These are phyloP conservation scores for Mycotypha africana DNA, from an alignment of 371 early-diverging fungal species.

Conservation along the genomic window DNA sequence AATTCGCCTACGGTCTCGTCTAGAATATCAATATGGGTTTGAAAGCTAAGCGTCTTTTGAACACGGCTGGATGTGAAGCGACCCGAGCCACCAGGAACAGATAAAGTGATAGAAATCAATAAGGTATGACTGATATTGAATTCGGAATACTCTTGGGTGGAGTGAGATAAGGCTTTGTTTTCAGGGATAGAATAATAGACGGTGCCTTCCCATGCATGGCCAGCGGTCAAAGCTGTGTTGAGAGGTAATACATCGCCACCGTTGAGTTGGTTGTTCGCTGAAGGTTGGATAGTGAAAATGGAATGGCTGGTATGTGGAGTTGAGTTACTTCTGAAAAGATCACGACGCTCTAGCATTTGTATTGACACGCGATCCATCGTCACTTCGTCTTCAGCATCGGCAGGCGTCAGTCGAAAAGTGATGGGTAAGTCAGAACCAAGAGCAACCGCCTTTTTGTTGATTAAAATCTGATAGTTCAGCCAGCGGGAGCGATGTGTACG, in stretches of 20 bases:
- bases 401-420: slow-evolving; percentile 5
- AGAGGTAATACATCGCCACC: no score
- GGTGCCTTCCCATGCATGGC: slow-evolving; percentile 5
- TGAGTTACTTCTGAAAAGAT: not conserved
- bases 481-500: slow-evolving; percentile 3
- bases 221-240: not conserved
- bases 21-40: slow-evolving; percentile 10
- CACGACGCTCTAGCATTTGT: slow-evolving; percentile 9
- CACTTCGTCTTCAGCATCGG: not conserved
- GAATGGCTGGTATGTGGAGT: slow-evolving; percentile 3
- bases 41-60: slow-evolving; percentile 8
- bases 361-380: slow-evolving; percentile 3
- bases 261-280: no score
- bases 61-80: not conserved
- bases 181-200: slow-evolving; percentile 5
- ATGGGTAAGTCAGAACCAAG: slow-evolving; percentile 9
- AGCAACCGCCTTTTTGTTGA: slow-evolving; percentile 9
- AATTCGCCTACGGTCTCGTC: slow-evolving; percentile 5
- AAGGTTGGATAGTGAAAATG: not conserved
- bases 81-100: not conserved
- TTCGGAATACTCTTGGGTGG: slow-evolving; percentile 9
- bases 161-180: slow-evolving; percentile 4
- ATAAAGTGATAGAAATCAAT: slow-evolving; percentile 7
- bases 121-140: slow-evolving; percentile 8
- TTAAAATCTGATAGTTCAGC: slow-evolving; percentile 11